A percentile compares a stretch with the other conserved stretches of the same genome.
These are phyloP conservation scores for Echeveria elegans DNA, from an alignment of 164 flowering plant genomes.

Conservation along the genomic window DNA sequence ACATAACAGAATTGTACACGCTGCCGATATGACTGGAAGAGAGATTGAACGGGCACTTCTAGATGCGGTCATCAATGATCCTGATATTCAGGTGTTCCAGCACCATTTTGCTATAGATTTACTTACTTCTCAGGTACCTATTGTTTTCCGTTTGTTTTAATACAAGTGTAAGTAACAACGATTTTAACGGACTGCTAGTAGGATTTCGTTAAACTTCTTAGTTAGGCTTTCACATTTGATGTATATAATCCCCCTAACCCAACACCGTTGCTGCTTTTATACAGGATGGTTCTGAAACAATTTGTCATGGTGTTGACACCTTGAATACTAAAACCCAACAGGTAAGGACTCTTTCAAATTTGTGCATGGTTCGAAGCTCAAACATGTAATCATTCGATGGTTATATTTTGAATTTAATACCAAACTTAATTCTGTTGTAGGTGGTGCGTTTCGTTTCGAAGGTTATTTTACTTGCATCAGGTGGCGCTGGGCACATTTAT, in stretches of 20 bases:
- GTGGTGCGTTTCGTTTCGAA: slow-evolving; percentile 79
- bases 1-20: slow-evolving; percentile 89
- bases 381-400: background rate
- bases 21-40: slow-evolving; percentile 98
- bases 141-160: background rate
- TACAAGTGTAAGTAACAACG: background rate
- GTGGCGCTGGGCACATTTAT: slow-evolving; percentile 97
- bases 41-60: slow-evolving; percentile 90
- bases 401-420: background rate
- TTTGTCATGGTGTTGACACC: slow-evolving; percentile 88
- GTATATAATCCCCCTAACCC: background rate
- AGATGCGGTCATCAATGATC: slow-evolving; percentile 70
- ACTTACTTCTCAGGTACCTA: slow-evolving; percentile 70
- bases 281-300: slow-evolving; percentile 71
- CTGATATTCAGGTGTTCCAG: slow-evolving; percentile 63
- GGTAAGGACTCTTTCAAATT: slow-evolving; percentile 25
- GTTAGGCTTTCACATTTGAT: background rate
- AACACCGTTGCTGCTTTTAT: slow-evolving; percentile 5
- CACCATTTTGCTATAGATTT: slow-evolving; percentile 95
- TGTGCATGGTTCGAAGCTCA: background rate
- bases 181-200: background rate
- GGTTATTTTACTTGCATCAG: slow-evolving; percentile 90
- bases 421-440: slow-evolving; percentile 19
- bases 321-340: slow-evolving; percentile 74
- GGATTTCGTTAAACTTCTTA: background rate